Conservation (phyloP, 768 basidiomycete species). For the Leucogyrophana mollusca region DNA sequence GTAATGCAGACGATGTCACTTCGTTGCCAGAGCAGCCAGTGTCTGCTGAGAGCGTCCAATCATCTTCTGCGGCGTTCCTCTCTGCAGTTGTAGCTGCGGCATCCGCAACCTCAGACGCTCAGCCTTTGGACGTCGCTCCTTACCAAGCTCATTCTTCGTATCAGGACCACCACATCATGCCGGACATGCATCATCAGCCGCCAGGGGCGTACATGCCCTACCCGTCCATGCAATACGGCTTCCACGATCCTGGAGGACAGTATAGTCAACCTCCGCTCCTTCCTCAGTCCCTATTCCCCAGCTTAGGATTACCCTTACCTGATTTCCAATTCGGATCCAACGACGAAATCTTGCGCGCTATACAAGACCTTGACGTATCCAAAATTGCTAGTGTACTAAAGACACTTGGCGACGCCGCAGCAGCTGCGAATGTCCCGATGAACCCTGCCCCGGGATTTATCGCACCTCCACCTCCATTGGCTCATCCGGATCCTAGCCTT, state of each 20-base stretch:
- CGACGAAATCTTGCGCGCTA: conserved; percentile 70
- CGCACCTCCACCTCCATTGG: conserved; percentile 17
- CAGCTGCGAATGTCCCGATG: conserved; percentile 37
- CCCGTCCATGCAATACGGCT: conserved; percentile 27
- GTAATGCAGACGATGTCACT: conserved; percentile 20
- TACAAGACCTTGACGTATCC: conserved; percentile 68
- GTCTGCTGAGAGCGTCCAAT: conserved; percentile 34
- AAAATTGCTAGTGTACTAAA: conserved; percentile 69
- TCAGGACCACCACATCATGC: conserved; percentile 30
- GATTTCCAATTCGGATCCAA: conserved; percentile 52
- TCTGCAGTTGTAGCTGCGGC: conserved; percentile 68
- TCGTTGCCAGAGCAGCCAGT: conserved; percentile 27
- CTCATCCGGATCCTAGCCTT: conserved; percentile 23
- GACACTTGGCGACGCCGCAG: conserved; percentile 58
- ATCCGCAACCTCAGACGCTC: conserved; percentile 43
- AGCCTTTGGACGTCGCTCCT: conserved; percentile 24
- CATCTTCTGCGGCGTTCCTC: conserved; percentile 57
- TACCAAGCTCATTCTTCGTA: conserved; percentile 32
- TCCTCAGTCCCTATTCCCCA: conserved; percentile 12
- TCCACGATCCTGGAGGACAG: conserved; percentile 21
- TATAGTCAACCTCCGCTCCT: conserved; percentile 28
- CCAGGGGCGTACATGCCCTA: conserved; percentile 26
- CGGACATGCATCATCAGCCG: conserved; percentile 17
- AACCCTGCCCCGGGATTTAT: conserved; percentile 18
- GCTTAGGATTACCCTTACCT: conserved; percentile 22